Evolutionary conservation across 495 filamentous ascomycete species (phyloP), one percentile per base, ranked within the genome.

Genomic region (Hyaloscypha bicolor): DNA sequence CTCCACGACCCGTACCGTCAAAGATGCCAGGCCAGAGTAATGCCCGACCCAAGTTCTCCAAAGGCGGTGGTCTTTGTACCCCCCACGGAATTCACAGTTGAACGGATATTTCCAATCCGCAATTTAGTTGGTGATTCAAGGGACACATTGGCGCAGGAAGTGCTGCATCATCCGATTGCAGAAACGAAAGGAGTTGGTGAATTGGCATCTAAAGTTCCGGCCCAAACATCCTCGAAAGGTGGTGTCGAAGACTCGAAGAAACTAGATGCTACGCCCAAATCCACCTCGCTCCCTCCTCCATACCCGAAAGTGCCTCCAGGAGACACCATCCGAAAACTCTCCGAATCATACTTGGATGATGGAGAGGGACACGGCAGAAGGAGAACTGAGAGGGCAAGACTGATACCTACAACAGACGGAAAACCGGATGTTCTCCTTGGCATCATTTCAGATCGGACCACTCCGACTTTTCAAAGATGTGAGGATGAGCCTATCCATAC

Each of bases 401-500:
- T 63, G 9, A 57, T 66, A 4, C 63, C 63, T 9, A 42, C 68
- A 2, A 12, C 52, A 21, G 19, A 42, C 19, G 68, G 68, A 9
- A 29, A 56, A n/a, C 63, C 63, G 51, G 59, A 53, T 6, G 37
- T 70, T 6, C 42, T 53, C 1, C 32, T 30, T 1, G 63, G 63
- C 1, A 25, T 30, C n/a, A 35, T 65, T 16, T 60, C 63, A 62
- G 42, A 56, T 16, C n/a, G 32, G 4, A 21, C 4, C 21, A 56
- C 33, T 16, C 56, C 45, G 8, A 85, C 77, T 1, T 79, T 94
- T 45, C 90, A 93, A 70, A 78, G 85, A 57, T 96, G 93, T 75
- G 94, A 98, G 76, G 94, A 98, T 75, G 94, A 97, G 70, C 93
- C 94, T 0, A 97, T 97, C 37, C 93, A 93, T 70, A 91, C 92